These are phyloP conservation scores for Calocybe gangraenosa DNA, from an alignment of 768 basidiomycete species.

Conservation along the genomic window DNA sequence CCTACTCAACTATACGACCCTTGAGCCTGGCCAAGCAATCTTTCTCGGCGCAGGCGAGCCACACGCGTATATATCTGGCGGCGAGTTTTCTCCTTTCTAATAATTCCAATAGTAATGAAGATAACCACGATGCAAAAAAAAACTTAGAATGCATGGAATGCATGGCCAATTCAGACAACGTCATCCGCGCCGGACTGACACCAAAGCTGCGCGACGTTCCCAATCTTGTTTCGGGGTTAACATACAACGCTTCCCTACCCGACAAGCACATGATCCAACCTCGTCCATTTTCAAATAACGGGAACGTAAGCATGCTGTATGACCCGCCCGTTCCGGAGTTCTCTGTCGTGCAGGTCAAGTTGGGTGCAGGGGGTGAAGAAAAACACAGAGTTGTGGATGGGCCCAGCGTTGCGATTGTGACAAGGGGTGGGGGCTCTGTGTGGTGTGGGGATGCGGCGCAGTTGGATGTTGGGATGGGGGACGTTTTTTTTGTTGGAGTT, in stretches of 20 bases:
- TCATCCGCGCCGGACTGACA: constrained; percentile 96
- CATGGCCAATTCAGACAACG: constrained; percentile 99
- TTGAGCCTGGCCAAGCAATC: constrained; percentile 84
- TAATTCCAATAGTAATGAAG: background rate
- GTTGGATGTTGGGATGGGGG: constrained; percentile 53
- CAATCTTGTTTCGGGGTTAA: constrained; percentile 83
- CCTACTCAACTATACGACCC: constrained; percentile 46
- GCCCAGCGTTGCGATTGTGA: constrained; percentile 81
- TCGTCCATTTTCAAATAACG: constrained; percentile 36
- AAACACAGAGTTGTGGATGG: constrained; percentile 65
- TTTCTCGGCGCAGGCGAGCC: constrained; percentile 96
- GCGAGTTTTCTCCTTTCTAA: constrained; percentile 35
- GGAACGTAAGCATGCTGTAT: constrained; percentile 50
- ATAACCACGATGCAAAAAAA: background rate
- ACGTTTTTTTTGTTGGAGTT: constrained; percentile 82
- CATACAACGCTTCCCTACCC: constrained; percentile 71
- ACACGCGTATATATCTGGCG: constrained; percentile 93
- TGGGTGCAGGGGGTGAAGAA: constrained; percentile 44
- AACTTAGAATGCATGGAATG: constrained; percentile 90
- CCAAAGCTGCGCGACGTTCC: constrained; percentile 94
- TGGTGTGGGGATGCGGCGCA: constrained; percentile 38
- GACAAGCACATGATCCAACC: constrained; percentile 70
- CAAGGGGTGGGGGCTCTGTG: constrained; percentile 55
- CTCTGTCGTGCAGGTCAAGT: constrained; percentile 65
- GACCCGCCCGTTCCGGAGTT: constrained; percentile 95